Base-by-base conservation (phyloP, 768 basidiomycete species). In the Boletales sp. region DNA sequence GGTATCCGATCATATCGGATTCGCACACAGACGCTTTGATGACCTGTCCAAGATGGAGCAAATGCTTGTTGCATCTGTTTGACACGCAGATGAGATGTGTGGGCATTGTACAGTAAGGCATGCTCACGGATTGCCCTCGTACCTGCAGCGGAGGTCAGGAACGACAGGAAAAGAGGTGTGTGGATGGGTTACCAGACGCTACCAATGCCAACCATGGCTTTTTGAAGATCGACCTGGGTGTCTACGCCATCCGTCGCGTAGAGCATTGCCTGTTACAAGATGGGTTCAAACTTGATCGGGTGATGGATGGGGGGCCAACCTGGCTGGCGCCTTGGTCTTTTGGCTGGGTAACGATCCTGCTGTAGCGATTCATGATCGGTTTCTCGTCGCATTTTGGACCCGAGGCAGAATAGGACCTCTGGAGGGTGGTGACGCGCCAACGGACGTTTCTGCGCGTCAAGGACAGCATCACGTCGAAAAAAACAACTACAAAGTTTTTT, bases 311-410 rank as follows among this genome's bases (percentile, higher is more conserved):
- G 21, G 17, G 34, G 54, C 62, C 19, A 57, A 84, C 90, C 82
- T 97, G 94, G 66, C 90, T 92, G 31, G 94, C 95, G 32, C 91
- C 95, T 68, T 99, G 95, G 61, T 85, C 84, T 69, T 98, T 99
- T 28, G 91, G 86, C 65, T 87, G 83, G 10, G 96, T 98, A 61
- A 98, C 79, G 31, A 77, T 75, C 57, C 85, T 78, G 66, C 88
- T 91, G 75, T 93, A 84, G 37, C 82, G 74, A 60, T 85, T 85
- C 72, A 85, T 73, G 56, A 81, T 52, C 3, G 72, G 71, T 28
- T 70, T 69, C 31, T 74, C 70, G 5, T 66, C 63, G 19, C 71
- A 74, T 73, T 50, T 67, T 56, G 74, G 14, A 34, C 69, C 56
- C 10, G 74, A 70, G 34, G 66, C 72, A 19, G 58, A 60, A 57